These are phyloP conservation scores for Paramyrothecium sp. DNA, from an alignment of 2,329 filamentous ascomycete genomes.

Conservation along the genomic window DNA sequence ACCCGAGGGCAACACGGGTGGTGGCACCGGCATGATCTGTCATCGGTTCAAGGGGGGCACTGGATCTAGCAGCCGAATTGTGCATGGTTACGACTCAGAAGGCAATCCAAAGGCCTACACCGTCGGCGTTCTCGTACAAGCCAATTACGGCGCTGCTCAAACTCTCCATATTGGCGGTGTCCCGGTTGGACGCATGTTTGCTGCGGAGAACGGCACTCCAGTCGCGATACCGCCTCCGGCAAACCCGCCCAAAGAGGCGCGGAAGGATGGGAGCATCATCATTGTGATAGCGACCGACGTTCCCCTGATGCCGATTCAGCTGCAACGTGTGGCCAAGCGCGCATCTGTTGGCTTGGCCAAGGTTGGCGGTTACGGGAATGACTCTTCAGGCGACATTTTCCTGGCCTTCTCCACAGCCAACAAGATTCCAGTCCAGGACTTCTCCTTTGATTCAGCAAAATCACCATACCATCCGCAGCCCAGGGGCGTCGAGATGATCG, in stretches of 20 bases:
- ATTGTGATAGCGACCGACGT: slow-evolving; percentile 29
- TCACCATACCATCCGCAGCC: neutral
- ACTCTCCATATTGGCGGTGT: slow-evolving; percentile 60
- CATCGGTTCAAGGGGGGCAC: slow-evolving; percentile 68
- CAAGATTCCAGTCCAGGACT: slow-evolving; percentile 36
- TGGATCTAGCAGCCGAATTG: slow-evolving; percentile 56
- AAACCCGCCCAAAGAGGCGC: slow-evolving; percentile 17
- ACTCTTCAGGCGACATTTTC: slow-evolving; percentile 65
- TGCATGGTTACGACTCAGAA: slow-evolving; percentile 40
- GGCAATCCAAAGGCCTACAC: slow-evolving; percentile 45
- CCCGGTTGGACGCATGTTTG: slow-evolving; percentile 58
- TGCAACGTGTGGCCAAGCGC: slow-evolving; percentile 52
- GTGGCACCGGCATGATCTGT: slow-evolving; percentile 68
- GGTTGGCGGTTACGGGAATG: slow-evolving; percentile 61
- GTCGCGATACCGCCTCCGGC: slow-evolving; percentile 12
- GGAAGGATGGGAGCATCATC: slow-evolving; percentile 34
- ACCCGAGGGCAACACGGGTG: slow-evolving; percentile 61
- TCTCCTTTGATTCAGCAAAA: slow-evolving; percentile 7
- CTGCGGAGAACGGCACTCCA: slow-evolving; percentile 25
- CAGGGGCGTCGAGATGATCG: slow-evolving; percentile 44
- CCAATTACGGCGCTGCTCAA: slow-evolving; percentile 60
- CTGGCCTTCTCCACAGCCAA: slow-evolving; percentile 65
- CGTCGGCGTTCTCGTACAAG: slow-evolving; percentile 61
- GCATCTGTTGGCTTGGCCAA: slow-evolving; percentile 60
- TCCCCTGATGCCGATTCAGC: slow-evolving; percentile 27